Conservation (phyloP, 129 eudicot genomes). For the Mikania micrantha region DNA sequence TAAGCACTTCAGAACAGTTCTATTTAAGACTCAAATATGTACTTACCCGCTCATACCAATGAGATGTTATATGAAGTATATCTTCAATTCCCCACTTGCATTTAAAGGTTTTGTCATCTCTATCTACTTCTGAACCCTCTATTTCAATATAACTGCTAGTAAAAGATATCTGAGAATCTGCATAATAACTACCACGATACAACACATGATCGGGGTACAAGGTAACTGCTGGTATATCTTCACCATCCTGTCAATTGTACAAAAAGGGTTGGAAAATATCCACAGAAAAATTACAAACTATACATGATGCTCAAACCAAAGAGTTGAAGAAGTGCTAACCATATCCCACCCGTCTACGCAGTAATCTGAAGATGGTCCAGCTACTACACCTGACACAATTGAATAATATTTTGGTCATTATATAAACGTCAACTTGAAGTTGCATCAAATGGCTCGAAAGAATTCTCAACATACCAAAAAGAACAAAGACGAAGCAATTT, state of each 20-base stretch:
- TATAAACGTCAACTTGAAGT: background rate
- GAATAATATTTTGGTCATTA: background rate
- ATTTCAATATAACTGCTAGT: conserved; percentile 37
- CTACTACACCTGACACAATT: conserved; percentile 27
- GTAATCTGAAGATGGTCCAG: conserved; percentile 36
- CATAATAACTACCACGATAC: conserved; percentile 33
- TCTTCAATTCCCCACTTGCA: conserved; percentile 57
- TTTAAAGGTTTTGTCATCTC: conserved; percentile 22
- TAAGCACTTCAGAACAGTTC: background rate
- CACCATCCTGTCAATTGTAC: conserved; percentile 42
- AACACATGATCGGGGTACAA: conserved; percentile 60
- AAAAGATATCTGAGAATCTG: conserved; percentile 44
- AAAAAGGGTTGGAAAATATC: conserved; percentile 3
- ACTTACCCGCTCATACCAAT: conserved; percentile 57
- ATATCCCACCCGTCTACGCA: conserved; percentile 36
- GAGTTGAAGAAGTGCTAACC: conserved; percentile 33
- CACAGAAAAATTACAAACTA: background rate
- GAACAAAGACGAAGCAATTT: background rate
- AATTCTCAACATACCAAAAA: background rate
- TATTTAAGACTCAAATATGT: background rate
- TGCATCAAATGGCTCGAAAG: background rate
- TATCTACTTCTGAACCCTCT: conserved; percentile 31
- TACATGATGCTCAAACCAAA: background rate
- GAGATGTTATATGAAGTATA: conserved; percentile 50
- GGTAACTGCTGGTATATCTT: conserved; percentile 27